A percentile compares a stretch with the other conserved stretches of the same genome.
phyloP scores from a whole-genome alignment of 2,329 filamentous ascomycete species.

The Aspergillus puulaauensis region DNA sequence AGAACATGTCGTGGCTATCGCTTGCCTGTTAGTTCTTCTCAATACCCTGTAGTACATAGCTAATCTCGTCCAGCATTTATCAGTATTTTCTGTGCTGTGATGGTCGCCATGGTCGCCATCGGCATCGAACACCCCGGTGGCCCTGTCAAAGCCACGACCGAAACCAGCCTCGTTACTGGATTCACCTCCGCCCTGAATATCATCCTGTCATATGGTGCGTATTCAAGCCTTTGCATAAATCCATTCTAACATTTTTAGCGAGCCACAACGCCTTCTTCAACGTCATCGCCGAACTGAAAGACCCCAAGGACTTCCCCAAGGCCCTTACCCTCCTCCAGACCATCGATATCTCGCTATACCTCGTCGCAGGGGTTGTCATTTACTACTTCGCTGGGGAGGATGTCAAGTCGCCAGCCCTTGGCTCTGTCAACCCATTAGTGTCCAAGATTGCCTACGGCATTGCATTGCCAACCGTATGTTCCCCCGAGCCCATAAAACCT shows the following conservation, averaged over 20 bases:
- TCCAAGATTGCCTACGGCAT: constrained; percentile 68
- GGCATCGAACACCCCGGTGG: constrained; percentile 51
- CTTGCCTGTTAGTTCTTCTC: constrained; percentile 45
- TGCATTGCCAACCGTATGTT: constrained; percentile 59
- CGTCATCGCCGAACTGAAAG: constrained; percentile 64
- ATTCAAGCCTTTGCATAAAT: constrained; percentile 41
- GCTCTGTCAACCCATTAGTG: constrained; percentile 57
- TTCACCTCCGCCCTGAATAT: constrained; percentile 69
- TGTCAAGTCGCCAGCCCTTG: constrained; percentile 66
- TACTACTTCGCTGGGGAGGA: constrained; percentile 64
- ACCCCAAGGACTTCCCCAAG: constrained; percentile 61
- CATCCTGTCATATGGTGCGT: constrained; percentile 64
- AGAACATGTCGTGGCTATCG: constrained; percentile 62
- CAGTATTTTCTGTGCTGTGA: constrained; percentile 63
- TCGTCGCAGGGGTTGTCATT: constrained; percentile 65
- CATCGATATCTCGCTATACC: constrained; percentile 61
- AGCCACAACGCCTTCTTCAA: constrained; percentile 68
- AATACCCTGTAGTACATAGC: background rate
- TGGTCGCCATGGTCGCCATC: constrained; percentile 66
- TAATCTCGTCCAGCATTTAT: constrained; percentile 51
- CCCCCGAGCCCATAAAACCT: background rate
- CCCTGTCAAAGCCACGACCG: constrained; percentile 36
- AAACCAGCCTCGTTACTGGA: constrained; percentile 52
- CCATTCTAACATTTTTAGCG: constrained; percentile 45
- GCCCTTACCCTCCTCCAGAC: constrained; percentile 62